Conservation (phyloP, 768 basidiomycete species). For the Lyophyllum semitale region DNA sequence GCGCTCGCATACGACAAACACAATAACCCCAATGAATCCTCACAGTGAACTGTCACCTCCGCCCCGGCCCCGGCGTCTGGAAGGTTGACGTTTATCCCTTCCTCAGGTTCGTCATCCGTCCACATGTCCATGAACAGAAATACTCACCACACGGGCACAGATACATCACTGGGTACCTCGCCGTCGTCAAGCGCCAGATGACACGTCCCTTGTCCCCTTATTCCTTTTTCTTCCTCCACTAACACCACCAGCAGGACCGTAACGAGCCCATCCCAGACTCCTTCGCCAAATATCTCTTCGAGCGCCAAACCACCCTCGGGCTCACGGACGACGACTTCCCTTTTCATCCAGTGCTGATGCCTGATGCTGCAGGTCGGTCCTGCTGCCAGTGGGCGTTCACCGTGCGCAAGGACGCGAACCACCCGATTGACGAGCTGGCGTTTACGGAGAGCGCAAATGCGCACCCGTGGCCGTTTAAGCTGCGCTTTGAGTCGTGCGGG, state of each 20-base stretch:
- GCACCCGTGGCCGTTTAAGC: slow-evolving; percentile 64
- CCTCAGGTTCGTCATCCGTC: slow-evolving; percentile 26
- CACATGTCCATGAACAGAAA: not conserved
- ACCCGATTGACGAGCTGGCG: slow-evolving; percentile 60
- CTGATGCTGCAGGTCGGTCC: slow-evolving; percentile 52
- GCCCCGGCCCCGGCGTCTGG: slow-evolving; percentile 45
- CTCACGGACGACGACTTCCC: slow-evolving; percentile 49
- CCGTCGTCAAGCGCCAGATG: slow-evolving; percentile 45
- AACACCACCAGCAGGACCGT: slow-evolving; percentile 21
- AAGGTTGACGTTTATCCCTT: slow-evolving; percentile 49
- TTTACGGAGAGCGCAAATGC: slow-evolving; percentile 68
- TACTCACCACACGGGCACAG: slow-evolving; percentile 19
- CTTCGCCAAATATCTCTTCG: slow-evolving; percentile 60
- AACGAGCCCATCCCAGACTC: slow-evolving; percentile 41
- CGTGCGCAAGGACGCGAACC: slow-evolving; percentile 47
- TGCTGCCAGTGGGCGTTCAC: slow-evolving; percentile 68
- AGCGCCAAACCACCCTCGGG: slow-evolving; percentile 53
- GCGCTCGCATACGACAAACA: slow-evolving; percentile 50
- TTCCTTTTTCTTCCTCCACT: not conserved
- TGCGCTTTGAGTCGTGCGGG: slow-evolving; percentile 52
- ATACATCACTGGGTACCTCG: slow-evolving; percentile 61
- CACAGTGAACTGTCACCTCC: slow-evolving; percentile 46
- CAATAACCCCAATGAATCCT: slow-evolving; percentile 47
- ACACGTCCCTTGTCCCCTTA: slow-evolving; percentile 28
- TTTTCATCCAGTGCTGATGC: not conserved